Evolutionary conservation across 495 filamentous ascomycete species (phyloP).

Genomic region (Daldinia bambusicola): DNA sequence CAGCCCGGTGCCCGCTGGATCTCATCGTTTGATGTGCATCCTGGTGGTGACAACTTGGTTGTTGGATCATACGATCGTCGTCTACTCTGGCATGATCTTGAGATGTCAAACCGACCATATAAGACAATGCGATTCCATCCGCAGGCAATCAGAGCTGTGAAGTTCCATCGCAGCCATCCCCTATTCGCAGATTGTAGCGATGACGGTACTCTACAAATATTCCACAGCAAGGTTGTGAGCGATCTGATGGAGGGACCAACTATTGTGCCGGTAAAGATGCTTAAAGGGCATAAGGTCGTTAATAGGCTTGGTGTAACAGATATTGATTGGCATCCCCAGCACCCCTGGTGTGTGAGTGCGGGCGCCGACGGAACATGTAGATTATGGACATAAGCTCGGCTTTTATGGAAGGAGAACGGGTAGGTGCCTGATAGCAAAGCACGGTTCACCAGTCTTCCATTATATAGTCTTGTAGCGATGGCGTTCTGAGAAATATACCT

Average conservation of each 20-base stretch:
- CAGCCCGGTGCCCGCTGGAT: slow-evolving; percentile 97
- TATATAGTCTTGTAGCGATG: slow-evolving; percentile 37
- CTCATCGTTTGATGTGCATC: slow-evolving; percentile 90
- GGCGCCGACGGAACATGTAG: slow-evolving; percentile 86
- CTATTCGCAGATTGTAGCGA: slow-evolving; percentile 94
- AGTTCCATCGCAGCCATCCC: slow-evolving; percentile 84
- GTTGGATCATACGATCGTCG: slow-evolving; percentile 93
- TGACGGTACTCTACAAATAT: slow-evolving; percentile 92
- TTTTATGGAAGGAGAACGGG: slow-evolving; percentile 4
- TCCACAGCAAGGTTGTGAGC: slow-evolving; percentile 93
- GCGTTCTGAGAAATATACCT: slow-evolving; percentile 36
- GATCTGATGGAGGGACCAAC: slow-evolving; percentile 95
- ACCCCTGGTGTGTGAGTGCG: slow-evolving; percentile 93
- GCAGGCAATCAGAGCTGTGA: slow-evolving; percentile 88
- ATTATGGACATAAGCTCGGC: slow-evolving; percentile 56
- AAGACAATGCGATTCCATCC: slow-evolving; percentile 94
- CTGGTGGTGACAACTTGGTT: slow-evolving; percentile 91
- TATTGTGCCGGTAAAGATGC: slow-evolving; percentile 94
- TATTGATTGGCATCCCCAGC: slow-evolving; percentile 90
- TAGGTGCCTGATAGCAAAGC: slow-evolving; percentile 27
- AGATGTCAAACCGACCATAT: slow-evolving; percentile 88
- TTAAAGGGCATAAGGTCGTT: slow-evolving; percentile 86
- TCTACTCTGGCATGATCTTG: slow-evolving; percentile 96
- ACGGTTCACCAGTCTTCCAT: slow-evolving; percentile 23
- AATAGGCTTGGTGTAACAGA: slow-evolving; percentile 89